Percentiles rank a stretch among this genome's conserved stretches.
Evolutionary conservation across 345 rosid species (phyloP).

Genomic region (Melaleuca alternifolia): DNA sequence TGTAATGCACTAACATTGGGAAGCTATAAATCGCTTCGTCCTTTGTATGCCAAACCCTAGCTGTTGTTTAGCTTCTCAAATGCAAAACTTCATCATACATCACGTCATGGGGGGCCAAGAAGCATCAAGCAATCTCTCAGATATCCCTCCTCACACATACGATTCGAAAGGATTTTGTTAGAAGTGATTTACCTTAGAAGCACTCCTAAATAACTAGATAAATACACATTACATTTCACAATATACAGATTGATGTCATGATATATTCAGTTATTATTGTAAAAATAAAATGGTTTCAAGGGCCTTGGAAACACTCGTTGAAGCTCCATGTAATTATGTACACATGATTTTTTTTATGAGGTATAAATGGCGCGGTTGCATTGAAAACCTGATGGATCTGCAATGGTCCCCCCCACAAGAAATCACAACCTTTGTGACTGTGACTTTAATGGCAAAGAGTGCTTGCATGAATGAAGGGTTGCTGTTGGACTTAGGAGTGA

Average conservation of each 20-base stretch:
- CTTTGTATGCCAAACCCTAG: not conserved
- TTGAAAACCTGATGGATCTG: slow-evolving; percentile 5
- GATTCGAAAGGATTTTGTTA: not conserved
- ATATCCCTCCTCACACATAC: not conserved
- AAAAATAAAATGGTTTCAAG: not conserved
- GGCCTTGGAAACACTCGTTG: not conserved
- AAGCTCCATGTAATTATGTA: not conserved
- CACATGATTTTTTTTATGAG: not conserved
- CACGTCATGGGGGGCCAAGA: not conserved
- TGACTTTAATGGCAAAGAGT: slow-evolving; percentile 39
- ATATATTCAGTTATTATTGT: not conserved
- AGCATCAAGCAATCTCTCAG: not conserved
- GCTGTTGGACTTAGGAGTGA: not conserved
- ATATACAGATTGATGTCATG: not conserved
- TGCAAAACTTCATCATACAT: not conserved
- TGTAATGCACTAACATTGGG: not conserved
- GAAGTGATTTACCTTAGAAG: not conserved
- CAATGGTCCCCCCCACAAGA: slow-evolving; percentile 24
- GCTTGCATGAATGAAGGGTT: slow-evolving; percentile 17
- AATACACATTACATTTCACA: not conserved
- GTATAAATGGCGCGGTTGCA: slow-evolving; percentile 24
- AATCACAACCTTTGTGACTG: slow-evolving; percentile 19
- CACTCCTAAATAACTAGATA: not conserved
- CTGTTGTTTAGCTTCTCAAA: not conserved
- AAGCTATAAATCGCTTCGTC: not conserved